phyloP scores from a whole-genome alignment of 257 asterid genomes.

The Echium plantagineum region DNA sequence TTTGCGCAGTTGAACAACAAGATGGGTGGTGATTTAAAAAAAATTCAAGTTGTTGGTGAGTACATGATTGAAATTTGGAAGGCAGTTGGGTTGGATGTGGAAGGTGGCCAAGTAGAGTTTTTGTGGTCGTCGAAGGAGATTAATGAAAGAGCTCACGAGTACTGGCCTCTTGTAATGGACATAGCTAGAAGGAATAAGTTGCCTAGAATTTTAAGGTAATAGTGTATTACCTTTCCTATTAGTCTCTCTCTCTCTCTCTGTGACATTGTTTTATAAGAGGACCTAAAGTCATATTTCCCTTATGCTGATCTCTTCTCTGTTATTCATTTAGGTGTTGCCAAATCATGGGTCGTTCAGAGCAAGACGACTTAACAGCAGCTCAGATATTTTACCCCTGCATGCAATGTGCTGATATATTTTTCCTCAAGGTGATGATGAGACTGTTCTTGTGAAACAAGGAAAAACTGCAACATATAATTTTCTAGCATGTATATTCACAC shows the following conservation, averaged over 20 bases:
- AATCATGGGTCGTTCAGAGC: not conserved
- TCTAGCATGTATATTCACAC: not conserved
- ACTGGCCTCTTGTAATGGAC: not conserved
- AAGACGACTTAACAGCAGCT: not conserved
- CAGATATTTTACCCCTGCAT: not conserved
- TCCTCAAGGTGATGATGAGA: not conserved
- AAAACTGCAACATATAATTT: not conserved
- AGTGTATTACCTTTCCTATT: not conserved
- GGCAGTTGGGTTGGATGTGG: not conserved
- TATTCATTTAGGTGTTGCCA: not conserved
- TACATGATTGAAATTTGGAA: not conserved
- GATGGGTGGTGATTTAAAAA: not conserved
- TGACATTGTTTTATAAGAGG: not conserved
- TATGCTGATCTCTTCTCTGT: not conserved
- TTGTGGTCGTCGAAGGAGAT: not conserved
- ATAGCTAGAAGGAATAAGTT: not conserved
- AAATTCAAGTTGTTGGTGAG: not conserved
- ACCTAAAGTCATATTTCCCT: not conserved
- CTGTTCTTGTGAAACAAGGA: not conserved
- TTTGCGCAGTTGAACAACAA: not conserved
- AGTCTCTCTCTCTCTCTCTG: not conserved
- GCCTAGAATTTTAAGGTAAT: not conserved
- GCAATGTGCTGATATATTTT: not conserved
- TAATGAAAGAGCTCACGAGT: not conserved
- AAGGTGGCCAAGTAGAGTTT: not conserved